Conservation (phyloP, 768 basidiomycete genomes). For the Calocera cornea region DNA sequence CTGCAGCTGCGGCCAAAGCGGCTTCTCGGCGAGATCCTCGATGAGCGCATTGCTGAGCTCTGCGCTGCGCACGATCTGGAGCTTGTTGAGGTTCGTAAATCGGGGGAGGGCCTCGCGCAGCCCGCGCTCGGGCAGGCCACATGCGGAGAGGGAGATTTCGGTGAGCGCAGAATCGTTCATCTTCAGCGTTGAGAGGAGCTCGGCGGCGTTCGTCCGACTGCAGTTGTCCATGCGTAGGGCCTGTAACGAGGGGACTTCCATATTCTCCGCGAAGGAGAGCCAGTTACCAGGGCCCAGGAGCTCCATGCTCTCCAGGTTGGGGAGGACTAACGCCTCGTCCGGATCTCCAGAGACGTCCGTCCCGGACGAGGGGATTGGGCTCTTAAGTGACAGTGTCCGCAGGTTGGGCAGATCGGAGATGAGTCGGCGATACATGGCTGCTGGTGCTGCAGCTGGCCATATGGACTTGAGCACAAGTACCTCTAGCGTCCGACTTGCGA, state of each 20-base stretch:
- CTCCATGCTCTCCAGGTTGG: constrained; percentile 13
- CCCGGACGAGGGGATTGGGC: not conserved
- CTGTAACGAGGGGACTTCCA: not conserved
- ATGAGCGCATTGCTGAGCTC: constrained; percentile 29
- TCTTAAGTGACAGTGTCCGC: not conserved
- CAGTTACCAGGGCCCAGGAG: constrained; percentile 7
- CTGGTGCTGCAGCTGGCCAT: not conserved
- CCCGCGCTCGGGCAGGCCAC: not conserved
- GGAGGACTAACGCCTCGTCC: not conserved
- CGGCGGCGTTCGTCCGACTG: not conserved
- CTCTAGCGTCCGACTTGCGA: not conserved
- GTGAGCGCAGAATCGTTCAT: not conserved
- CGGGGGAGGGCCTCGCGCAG: not conserved
- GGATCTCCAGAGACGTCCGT: not conserved
- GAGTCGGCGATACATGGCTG: constrained; percentile 2
- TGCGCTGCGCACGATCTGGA: constrained; percentile 25
- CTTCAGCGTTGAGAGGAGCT: not conserved
- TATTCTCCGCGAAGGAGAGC: not conserved
- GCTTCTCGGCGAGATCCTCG: constrained; percentile 27
- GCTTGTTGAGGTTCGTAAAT: not conserved
- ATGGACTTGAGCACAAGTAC: not conserved
- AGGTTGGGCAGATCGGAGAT: constrained; percentile 18
- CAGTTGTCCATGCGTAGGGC: not conserved
- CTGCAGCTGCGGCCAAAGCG: constrained; percentile 37
- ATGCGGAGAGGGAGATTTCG: constrained; percentile 5